Conservation (phyloP, 2,329 filamentous ascomycete genomes). For the Teratosphaeria zuluensis region DNA sequence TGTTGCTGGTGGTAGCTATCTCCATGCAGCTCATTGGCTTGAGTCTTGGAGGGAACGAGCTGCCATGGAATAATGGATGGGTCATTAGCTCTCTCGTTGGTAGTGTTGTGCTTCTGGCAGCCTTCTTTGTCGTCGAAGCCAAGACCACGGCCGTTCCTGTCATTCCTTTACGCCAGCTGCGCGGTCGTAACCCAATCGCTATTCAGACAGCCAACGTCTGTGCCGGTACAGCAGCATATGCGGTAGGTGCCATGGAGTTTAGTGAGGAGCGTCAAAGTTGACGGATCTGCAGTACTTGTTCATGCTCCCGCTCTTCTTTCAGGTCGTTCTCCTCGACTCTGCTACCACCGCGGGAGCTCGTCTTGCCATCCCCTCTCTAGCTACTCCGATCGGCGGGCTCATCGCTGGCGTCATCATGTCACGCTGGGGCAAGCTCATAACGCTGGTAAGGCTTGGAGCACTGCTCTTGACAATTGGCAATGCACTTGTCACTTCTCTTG, state of each 20-base stretch:
- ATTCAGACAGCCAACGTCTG: constrained; percentile 52
- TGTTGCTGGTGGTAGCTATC: constrained; percentile 49
- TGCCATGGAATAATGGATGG: constrained; percentile 35
- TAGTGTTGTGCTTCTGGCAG: constrained; percentile 28
- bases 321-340: constrained; percentile 56
- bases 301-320: constrained; percentile 44
- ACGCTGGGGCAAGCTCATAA: constrained; percentile 34
- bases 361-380: constrained; percentile 36
- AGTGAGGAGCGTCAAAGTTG: not conserved
- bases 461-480: constrained; percentile 38
- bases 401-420: constrained; percentile 40
- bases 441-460: constrained; percentile 32
- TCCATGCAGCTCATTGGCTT: constrained; percentile 43
- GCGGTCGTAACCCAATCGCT: constrained; percentile 44
- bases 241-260: constrained; percentile 35
- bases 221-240: constrained; percentile 52
- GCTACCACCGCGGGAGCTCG: constrained; percentile 36
- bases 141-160: constrained; percentile 34
- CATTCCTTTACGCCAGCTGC: constrained; percentile 43
- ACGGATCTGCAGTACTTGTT: constrained; percentile 32
- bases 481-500: constrained; percentile 30
- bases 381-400: constrained; percentile 36
- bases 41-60: constrained; percentile 37
- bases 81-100: constrained; percentile 31
- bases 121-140: constrained; percentile 32